Base-by-base conservation (phyloP, 2,329 filamentous ascomycete genomes). In the Pseudogymnoascus sp. region DNA sequence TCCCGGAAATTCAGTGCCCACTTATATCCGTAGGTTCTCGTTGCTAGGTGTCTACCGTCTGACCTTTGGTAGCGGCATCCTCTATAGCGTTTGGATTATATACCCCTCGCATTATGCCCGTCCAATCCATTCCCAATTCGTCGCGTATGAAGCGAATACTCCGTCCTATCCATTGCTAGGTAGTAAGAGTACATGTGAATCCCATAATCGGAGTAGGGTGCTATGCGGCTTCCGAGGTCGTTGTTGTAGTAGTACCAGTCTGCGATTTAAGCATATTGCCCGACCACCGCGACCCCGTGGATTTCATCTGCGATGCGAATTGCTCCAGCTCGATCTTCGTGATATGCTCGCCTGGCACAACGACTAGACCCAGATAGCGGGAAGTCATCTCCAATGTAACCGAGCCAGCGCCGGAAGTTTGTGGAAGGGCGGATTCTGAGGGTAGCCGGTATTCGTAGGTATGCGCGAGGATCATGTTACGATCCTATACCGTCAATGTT, bases 391-490 rank as follows among this genome's bases (percentile, higher is more conserved):
- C 84, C 62, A 90, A 76, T 66, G 82, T 83, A 63, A 88, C 72
- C 63, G 76, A 73, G 70, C 77, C 36, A 69, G 73, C 66, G 45
- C 67, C 69, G 65, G 71, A 67, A 14, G 76, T 73, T 63, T 78
- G 77, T 8, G 76, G 74, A 3, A 77, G 69, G 62, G 80, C 77
- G 42, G 80, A 77, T 16, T 77, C 73, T 1, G 85, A 83, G 1
- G 92, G 92, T 64, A 86, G 83, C 1, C 93, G 89, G 76, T 97
- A 97, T 76, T 99, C 95, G 75, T 95, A 89, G 0, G 93, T 90
- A 68, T 89, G 83, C 37, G 88, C 83, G 62, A 99, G 85, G 62
- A 99, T 91, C 68, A 97, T 83, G 72, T 99, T 97, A 70, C 84
- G 85, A 66, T 96, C 90, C 92, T 96, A 69, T 57, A 29, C 34